phyloP scores from a whole-genome alignment of 331 rosid species.

The Stylosanthes scabra region DNA sequence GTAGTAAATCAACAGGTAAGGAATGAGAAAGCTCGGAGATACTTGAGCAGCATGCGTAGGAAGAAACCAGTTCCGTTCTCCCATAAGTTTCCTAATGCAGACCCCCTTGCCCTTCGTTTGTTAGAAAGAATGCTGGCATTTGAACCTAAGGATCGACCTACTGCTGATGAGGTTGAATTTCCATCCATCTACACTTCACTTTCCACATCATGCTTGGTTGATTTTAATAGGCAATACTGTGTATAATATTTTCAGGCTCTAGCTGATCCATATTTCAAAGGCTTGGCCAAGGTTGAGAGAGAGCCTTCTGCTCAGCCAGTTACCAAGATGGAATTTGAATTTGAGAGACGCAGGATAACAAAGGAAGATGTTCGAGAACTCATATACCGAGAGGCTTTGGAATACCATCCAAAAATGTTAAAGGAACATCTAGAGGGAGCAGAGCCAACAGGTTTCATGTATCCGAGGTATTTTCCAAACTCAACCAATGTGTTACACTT shows the following conservation, averaged over 20 bases:
- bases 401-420: constrained; percentile 79
- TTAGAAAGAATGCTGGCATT: constrained; percentile 78
- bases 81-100: constrained; percentile 76
- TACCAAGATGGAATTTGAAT: constrained; percentile 85
- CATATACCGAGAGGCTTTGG: constrained; percentile 71
- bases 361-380: constrained; percentile 81
- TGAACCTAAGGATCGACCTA: constrained; percentile 78
- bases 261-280: constrained; percentile 80
- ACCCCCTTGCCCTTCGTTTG: constrained; percentile 72
- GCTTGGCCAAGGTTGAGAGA: constrained; percentile 80
- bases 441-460: constrained; percentile 76
- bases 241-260: constrained; percentile 54
- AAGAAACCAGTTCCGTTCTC: constrained; percentile 70
- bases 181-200: not conserved
- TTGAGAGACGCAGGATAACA: constrained; percentile 77
- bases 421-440: constrained; percentile 73
- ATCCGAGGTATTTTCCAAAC: constrained; percentile 61
- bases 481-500: not conserved
- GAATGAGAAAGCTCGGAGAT: constrained; percentile 80
- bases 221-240: constrained; percentile 4
- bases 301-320: constrained; percentile 81
- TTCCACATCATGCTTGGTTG: not conserved
- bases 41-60: constrained; percentile 77
- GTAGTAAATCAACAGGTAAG: constrained; percentile 53
- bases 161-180: constrained; percentile 73